Base-by-base conservation (phyloP, 768 basidiomycete species). In the Calocybe cyanea region DNA sequence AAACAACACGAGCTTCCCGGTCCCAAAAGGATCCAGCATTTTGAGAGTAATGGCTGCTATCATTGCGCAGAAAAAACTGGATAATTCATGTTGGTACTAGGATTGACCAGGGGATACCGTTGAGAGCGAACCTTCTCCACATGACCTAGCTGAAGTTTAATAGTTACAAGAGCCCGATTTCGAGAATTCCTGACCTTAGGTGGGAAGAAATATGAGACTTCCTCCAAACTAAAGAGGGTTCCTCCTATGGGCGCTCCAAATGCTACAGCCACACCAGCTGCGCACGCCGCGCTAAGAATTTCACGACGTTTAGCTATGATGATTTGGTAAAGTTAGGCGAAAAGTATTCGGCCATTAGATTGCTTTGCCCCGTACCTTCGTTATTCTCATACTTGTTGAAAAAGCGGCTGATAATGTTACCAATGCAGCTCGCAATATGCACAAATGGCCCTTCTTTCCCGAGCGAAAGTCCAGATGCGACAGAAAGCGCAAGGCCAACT, bases 211-310 rank as follows among this genome's bases (percentile, higher is more conserved):
- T 95, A 95, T 3, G 87, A 90, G 5, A 95, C 93, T 63, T 98
- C 95, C 64, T 98, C 95, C 53, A 97, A 67, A 52, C 91, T 91
- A 63, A 95, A 95, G 41, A 95, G 62, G 1, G 90, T 92, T 10
- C 92, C 92, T 18, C 92, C 95, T 37, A 99, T 90, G 0, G 96
- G 96, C 0, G 95, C 94, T 37, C 95, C 95, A 59, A 98, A 97
- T 0, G 94, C 91, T 19, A 98, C 95, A 5, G 95, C 90, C 9
- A 99, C 96, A 21, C 96, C 96, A 18, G 96, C 96, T 5, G 95
- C 96, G 61, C 92, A 91, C 21, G 94, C 93, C 9, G 96, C 96
- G 50, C 90, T 93, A 30, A 99, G 70, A 43, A 99, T 84, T 68
- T 98, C 96, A 38, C 96, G 82, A 36, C 94, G 78, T 62, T 98